phyloP scores from a whole-genome alignment of 176 grass and related monocot genomes.

The Zea luxurians region DNA sequence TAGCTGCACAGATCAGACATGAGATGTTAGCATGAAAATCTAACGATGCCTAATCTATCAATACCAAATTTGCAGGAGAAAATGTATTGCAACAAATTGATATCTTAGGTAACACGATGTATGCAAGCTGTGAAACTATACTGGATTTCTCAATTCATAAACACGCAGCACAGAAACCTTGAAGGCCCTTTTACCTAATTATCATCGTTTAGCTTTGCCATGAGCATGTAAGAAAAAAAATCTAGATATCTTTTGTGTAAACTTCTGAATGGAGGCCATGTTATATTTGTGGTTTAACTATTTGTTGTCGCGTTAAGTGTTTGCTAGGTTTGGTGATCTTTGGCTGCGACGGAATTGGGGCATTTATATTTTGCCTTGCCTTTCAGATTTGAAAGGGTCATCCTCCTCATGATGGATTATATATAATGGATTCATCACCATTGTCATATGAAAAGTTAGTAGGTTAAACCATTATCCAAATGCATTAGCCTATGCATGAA shows the following conservation, averaged over 20 bases:
- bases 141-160: background rate
- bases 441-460: background rate
- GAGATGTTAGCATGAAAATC: conserved; percentile 16
- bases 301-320: background rate
- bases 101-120: background rate
- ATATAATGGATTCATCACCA: background rate
- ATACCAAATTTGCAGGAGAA: background rate
- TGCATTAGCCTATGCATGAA: background rate
- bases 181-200: background rate
- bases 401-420: background rate
- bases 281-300: background rate
- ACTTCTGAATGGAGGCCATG: background rate
- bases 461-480: conserved; percentile 2
- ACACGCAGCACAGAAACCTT: background rate
- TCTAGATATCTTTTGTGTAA: background rate
- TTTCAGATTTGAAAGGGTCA: background rate
- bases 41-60: conserved; percentile 1
- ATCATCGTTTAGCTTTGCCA: background rate
- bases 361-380: background rate
- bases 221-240: background rate
- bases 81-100: conserved; percentile 11
- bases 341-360: background rate
- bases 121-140: background rate
- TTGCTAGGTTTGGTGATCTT: background rate
- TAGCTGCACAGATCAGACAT: conserved; percentile 33